Conservation (phyloP, 1,284 basidiomycete genomes). For the Schizophyllum commune region DNA sequence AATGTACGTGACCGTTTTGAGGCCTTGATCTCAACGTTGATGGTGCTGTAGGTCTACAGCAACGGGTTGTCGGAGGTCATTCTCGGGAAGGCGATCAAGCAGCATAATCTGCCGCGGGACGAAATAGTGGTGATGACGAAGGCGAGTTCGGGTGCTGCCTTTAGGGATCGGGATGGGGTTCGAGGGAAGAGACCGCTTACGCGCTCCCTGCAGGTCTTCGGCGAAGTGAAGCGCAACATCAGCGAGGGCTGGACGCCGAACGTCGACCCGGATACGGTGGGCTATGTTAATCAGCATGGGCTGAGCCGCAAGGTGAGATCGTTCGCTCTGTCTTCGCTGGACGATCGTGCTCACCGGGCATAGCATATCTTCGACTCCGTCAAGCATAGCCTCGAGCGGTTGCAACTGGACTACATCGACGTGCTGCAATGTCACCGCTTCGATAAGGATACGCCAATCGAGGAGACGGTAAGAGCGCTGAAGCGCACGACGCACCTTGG, state of each 20-base stretch:
- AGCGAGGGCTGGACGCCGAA: neutral
- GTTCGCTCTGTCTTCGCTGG: neutral
- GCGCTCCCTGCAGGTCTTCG: conserved; percentile 22
- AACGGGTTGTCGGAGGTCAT: conserved; percentile 54
- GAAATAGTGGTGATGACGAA: conserved; percentile 43
- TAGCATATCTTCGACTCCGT: conserved; percentile 36
- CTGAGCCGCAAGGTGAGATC: conserved; percentile 31
- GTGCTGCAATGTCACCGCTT: conserved; percentile 36
- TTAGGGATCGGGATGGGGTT: too few species aligned
- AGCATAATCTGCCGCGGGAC: conserved; percentile 49
- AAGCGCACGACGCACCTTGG: conserved; percentile 1
- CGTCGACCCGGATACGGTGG: conserved; percentile 23
- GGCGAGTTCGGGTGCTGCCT: conserved; percentile 19
- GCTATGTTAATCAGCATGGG: neutral
- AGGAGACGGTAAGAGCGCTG: conserved; percentile 25
- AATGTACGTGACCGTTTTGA: neutral
- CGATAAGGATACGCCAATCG: conserved; percentile 38
- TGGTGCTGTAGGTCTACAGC: neutral
- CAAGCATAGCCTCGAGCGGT: conserved; percentile 32
- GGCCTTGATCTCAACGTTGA: neutral
- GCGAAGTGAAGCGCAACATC: conserved; percentile 12
- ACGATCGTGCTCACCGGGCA: too few species aligned
- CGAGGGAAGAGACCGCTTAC: neutral
- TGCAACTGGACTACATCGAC: conserved; percentile 41
- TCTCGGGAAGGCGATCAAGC: conserved; percentile 61